Evolutionary conservation across 2,329 filamentous ascomycete species (phyloP), one percentile per base, ranked within the genome.

Genomic region (Colletotrichum scovillei): DNA sequence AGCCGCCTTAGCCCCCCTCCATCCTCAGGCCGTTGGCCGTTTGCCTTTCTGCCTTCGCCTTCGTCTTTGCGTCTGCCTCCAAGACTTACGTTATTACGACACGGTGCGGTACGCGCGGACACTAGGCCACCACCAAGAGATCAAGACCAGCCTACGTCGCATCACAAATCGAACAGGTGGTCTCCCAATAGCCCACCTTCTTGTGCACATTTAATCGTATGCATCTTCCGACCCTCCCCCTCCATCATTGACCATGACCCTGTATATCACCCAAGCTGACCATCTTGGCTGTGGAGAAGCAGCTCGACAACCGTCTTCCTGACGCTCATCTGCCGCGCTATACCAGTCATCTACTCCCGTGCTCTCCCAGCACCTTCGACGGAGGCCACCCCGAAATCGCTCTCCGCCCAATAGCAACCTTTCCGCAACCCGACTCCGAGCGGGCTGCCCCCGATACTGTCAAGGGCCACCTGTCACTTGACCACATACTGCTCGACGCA

Each of bases 61-160:
- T 46, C 12, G 12, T 19, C n/a, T 60, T 62, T 14, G 52, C 53
- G 35, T 8, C 30, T 49, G 30, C 28, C 28, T 49, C 52, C 35
- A 24, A 49, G 49, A 69, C 59, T 65, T 63, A 56, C 65, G 62
- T 64, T 55, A 35, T 62, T 64, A 60, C 55, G 42, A 69, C 66
- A 66, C 66, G 66, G 62, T 73, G 70, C 71, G 71, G 71, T 69
- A 75, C 66, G 57, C 71, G 73, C 71, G 73, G 73, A 75, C 71
- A 60, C 66, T 65, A 63, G 67, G 68, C 57, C 46, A 28, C 63
- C 42, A 55, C 22, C 62, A 55, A 16, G 35, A 49, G 7, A 67
- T 52, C 24, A 63, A 32, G 30, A 30, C 14, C 57, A 38, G 28
- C 16, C 26, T 46, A 38, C 60, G 49, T 72, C 70, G 66, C 62